Percentiles rank a stretch among this genome's conserved stretches.
These are phyloP conservation scores for Musa acuminata DNA, from an alignment of 176 grass and related monocot species.

Conservation along the genomic window DNA sequence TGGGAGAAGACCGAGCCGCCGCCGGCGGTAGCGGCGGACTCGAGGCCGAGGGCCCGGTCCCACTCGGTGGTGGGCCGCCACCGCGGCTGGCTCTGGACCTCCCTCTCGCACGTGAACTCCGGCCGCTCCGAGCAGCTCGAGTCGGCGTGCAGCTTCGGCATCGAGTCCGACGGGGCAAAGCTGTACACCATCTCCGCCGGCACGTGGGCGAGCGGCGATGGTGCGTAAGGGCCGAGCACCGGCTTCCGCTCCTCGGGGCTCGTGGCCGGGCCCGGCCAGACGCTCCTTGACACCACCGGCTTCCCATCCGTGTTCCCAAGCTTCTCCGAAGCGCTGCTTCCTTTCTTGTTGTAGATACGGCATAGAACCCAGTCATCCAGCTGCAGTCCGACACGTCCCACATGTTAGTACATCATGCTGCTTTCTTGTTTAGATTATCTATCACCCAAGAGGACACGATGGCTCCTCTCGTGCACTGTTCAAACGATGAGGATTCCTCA, in stretches of 20 bases:
- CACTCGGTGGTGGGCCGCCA: conserved; percentile 48
- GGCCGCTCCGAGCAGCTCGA: conserved; percentile 92
- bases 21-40: conserved; percentile 14
- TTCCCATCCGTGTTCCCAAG: conserved; percentile 44
- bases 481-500: no score
- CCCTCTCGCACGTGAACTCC: conserved; percentile 52
- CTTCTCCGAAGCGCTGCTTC: conserved; percentile 32
- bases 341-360: conserved; percentile 21
- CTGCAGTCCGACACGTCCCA: neutral
- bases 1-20: conserved; percentile 34
- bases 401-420: no score
- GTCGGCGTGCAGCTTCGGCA: conserved; percentile 85
- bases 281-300: conserved; percentile 13
- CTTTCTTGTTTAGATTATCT: no score
- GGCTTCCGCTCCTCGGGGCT: conserved; percentile 12
- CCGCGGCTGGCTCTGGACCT: conserved; percentile 96
- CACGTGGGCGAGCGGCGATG: conserved; percentile 4
- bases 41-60: conserved; percentile 66
- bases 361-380: conserved; percentile 22
- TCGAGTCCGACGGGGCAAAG: conserved; percentile 70
- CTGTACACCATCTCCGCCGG: conserved; percentile 51
- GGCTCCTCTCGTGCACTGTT: no score
- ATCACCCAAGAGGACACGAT: no score
- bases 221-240: neutral
- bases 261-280: neutral